These are phyloP conservation scores for Trypanosoma conorhini DNA, from an alignment of 208 protist genomes.

Conservation along the genomic window DNA sequence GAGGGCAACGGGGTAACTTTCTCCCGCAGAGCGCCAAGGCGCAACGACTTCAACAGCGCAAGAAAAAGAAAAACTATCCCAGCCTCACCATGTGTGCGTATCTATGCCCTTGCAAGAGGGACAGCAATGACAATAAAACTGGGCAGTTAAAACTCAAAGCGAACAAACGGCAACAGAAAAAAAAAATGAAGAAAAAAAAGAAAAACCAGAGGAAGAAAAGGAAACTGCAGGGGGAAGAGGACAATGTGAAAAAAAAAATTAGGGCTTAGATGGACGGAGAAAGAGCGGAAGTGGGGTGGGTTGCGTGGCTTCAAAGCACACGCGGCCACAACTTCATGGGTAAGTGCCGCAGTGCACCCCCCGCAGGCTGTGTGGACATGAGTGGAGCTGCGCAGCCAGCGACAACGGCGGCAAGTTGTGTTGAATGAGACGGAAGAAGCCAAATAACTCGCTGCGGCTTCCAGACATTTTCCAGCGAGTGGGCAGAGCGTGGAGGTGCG, in stretches of 20 bases:
- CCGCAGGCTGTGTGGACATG: neutral
- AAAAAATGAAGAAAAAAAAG: slow-evolving; percentile 20
- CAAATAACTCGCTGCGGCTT: no score
- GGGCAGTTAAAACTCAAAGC: neutral
- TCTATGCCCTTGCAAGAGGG: no score
- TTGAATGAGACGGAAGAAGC: neutral
- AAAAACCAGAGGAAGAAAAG: neutral
- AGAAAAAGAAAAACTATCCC: neutral
- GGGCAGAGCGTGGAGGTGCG: no score
- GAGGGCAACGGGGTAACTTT: neutral
- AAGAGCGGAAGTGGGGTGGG: no score
- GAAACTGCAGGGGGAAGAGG: slow-evolving; percentile 4
- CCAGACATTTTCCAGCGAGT: no score
- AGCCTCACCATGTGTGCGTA: neutral
- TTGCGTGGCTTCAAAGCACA: no score
- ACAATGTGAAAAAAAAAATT: slow-evolving; percentile 11
- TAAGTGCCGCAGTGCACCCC: neutral
- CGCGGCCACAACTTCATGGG: neutral
- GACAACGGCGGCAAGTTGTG: neutral
- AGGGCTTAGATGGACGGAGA: no score
- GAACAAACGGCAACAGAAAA: neutral
- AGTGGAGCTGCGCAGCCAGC: neutral
- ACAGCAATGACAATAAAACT: neutral
- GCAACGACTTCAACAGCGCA: neutral
- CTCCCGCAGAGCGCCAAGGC: no score